Conservation (phyloP, 352 stramenopile genomes). For the Phytophthora niederhauseri region DNA sequence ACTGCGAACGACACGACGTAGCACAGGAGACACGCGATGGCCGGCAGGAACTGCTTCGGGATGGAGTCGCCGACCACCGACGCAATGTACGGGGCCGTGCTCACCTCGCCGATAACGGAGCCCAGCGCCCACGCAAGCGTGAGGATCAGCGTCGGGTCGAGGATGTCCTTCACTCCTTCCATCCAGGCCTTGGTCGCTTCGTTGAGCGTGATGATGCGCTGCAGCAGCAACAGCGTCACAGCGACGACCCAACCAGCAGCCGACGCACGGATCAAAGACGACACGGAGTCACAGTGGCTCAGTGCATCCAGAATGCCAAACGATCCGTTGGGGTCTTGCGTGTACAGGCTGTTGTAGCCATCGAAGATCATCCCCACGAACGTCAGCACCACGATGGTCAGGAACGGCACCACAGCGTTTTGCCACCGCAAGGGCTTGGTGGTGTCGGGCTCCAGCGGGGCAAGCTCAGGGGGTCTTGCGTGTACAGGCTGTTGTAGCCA, state of each 20-base stretch:
- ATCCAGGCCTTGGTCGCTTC: slow-evolving; percentile 91
- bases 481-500: slow-evolving; percentile 60
- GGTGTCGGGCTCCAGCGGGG: slow-evolving; percentile 69
- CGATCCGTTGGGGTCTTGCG: slow-evolving; percentile 44
- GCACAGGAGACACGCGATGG: slow-evolving; percentile 85
- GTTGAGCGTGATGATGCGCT: slow-evolving; percentile 88
- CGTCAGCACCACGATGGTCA: slow-evolving; percentile 80
- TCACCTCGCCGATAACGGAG: slow-evolving; percentile 84
- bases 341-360: slow-evolving; percentile 60
- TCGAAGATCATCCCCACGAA: slow-evolving; percentile 91
- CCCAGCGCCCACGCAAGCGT: slow-evolving; percentile 91
- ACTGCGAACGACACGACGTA: slow-evolving; percentile 92
- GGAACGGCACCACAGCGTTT: slow-evolving; percentile 88
- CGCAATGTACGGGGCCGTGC: slow-evolving; percentile 82
- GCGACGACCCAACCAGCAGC: slow-evolving; percentile 78
- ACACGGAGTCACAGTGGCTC: slow-evolving; percentile 81
- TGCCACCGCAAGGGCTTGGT: slow-evolving; percentile 80
- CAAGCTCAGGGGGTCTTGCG: slow-evolving; percentile 53
- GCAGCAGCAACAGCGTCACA: slow-evolving; percentile 70
- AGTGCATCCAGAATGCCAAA: slow-evolving; percentile 74
- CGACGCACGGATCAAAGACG: slow-evolving; percentile 78
- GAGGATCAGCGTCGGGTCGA: slow-evolving; percentile 91
- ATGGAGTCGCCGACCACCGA: slow-evolving; percentile 80
- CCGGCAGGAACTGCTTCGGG: slow-evolving; percentile 77
- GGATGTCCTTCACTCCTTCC: slow-evolving; percentile 92